Evolutionary conservation across 2,329 filamentous ascomycete species (phyloP), one percentile per base, ranked within the genome.

Genomic region (Bimuria novae-zelandiae): DNA sequence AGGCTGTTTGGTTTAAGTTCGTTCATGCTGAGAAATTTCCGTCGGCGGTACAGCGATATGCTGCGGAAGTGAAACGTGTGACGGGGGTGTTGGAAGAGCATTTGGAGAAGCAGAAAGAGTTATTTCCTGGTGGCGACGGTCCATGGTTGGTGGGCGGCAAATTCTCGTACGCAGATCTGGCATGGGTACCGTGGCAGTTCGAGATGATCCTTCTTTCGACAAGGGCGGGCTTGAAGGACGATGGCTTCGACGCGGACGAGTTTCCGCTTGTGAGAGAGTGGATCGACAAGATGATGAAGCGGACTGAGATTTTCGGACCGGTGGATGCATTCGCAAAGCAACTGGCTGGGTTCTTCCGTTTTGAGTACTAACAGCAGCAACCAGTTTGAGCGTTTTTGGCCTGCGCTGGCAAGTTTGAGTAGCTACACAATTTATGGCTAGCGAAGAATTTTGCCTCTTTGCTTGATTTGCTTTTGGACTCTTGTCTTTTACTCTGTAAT

Each of bases 21-120:
- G 71, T 58, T 56, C 73, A 75, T 49, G 48, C 63, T 0, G 79
- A 82, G 62, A 73, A 78, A 54, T 4, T 83, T 5, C 72, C 70
- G 1, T 75, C 69, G 6, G 81, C 77, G 8, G 68, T 78, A 17
- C 72, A 77, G 12, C 70, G 80, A 7, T 84, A 83, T 65, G 57
- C 59, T 11, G 72, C 76, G 7, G 79, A 83, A 63, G 70, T 79
- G n/a, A 67, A 71, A 14, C 74, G 80, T 5, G 74, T 83, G 1
- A 70, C 75, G 3, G 64, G 68, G 1, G 79, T 83, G 2, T 54
- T 84, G 21, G 76, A 83, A 7, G 58, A 51, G 2, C 68, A 73
- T 44, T 64, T 82, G 3, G 62, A 65, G 37, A 59, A 50, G 42
- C 59, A 68, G 49, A 54, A 55, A 36, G 55, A 56, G 6, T 21